These are phyloP conservation scores for Xerocomus amazonicus DNA, from an alignment of 1,284 basidiomycete genomes.

Conservation along the genomic window DNA sequence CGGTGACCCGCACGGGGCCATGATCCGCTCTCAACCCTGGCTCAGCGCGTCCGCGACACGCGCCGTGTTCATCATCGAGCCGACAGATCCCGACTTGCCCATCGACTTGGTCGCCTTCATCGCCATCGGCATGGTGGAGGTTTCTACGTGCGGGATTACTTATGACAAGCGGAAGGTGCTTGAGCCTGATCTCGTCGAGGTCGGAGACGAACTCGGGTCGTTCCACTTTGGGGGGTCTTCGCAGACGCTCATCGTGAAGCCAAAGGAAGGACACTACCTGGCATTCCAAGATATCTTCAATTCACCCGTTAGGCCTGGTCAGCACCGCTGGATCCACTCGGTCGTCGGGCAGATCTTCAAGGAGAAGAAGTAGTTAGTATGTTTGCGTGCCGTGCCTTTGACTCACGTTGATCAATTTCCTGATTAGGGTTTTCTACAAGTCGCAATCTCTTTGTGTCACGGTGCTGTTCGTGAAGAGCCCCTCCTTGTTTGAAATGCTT, in stretches of 20 bases:
- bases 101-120: constrained; percentile 42
- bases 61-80: constrained; percentile 47
- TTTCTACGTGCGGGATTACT: constrained; percentile 43
- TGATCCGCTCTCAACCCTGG: constrained; percentile 37
- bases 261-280: background rate
- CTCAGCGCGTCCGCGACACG: constrained; percentile 37
- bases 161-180: background rate
- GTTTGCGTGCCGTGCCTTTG: too few relatives aligned
- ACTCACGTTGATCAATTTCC: background rate
- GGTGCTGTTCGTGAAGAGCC: too few relatives aligned
- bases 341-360: constrained; percentile 2
- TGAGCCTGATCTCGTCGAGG: background rate
- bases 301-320: background rate
- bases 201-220: constrained; percentile 46
- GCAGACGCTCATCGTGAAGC: constrained; percentile 31
- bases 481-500: too few relatives aligned
- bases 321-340: constrained; percentile 10
- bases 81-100: constrained; percentile 31
- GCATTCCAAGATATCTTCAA: constrained; percentile 1
- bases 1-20: constrained; percentile 24
- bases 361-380: background rate
- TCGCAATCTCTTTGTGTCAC: too few relatives aligned
- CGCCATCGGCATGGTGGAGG: constrained; percentile 54
- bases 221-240: constrained; percentile 53
- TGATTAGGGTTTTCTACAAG: background rate